These are phyloP conservation scores for Neurospora sp. DNA, from an alignment of 495 filamentous ascomycete genomes.

Conservation along the genomic window DNA sequence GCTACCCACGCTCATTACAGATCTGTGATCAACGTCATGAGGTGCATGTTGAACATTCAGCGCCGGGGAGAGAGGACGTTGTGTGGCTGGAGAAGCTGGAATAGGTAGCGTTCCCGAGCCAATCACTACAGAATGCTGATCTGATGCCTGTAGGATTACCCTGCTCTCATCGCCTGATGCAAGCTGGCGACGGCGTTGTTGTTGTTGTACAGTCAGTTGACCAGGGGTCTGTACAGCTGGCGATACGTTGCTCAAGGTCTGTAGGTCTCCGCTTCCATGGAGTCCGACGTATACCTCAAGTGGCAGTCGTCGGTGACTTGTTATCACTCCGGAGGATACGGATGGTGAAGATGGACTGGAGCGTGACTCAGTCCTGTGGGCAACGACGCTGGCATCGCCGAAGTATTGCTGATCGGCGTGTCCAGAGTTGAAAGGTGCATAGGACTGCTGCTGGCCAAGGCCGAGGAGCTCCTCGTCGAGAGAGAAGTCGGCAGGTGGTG, in stretches of 20 bases:
- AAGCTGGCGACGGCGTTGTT: not conserved
- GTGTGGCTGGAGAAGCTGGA: not conserved
- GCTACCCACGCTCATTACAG: not conserved
- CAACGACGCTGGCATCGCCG: conserved; percentile 1
- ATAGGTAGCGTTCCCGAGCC: not conserved
- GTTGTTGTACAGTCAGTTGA: not conserved
- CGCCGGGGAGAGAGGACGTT: not conserved
- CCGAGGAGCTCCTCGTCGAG: conserved; percentile 31
- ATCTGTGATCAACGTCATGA: not conserved
- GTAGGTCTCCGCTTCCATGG: not conserved
- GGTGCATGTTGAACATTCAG: not conserved
- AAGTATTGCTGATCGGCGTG: not conserved
- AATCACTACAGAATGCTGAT: not conserved
- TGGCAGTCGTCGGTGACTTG: not conserved
- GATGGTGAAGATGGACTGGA: conserved; percentile 5
- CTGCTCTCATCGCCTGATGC: not conserved
- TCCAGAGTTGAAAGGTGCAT: not conserved
- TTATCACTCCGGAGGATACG: not conserved
- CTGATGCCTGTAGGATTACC: not conserved
- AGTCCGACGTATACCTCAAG: not conserved
- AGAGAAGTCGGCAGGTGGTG: conserved; percentile 31
- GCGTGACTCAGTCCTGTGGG: conserved; percentile 5
- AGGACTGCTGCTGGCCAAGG: conserved; percentile 6
- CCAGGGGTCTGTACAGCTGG: not conserved
- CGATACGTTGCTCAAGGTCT: not conserved